A percentile compares a stretch with the other conserved stretches of the same genome.
Conservation (phyloP, 2,329 filamentous ascomycete species). For the Hymenoscyphus scutula region DNA sequence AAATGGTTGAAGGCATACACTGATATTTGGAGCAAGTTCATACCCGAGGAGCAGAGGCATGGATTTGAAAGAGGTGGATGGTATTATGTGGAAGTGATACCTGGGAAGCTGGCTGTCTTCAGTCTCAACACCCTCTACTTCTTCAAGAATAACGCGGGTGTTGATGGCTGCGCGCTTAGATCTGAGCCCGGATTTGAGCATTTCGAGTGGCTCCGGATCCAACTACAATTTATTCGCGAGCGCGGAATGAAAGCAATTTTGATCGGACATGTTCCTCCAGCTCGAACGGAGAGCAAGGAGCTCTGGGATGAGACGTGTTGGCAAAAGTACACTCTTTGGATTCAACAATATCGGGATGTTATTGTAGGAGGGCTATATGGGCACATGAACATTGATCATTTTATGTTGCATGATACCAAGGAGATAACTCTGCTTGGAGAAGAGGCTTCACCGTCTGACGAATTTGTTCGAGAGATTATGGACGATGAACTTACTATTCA, state of each 20-base stretch:
- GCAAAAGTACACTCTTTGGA: constrained; percentile 94
- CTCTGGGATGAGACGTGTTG: constrained; percentile 97
- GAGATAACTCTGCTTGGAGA: constrained; percentile 63
- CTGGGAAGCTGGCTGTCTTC: constrained; percentile 79
- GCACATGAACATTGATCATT: constrained; percentile 99
- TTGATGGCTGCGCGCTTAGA: constrained; percentile 79
- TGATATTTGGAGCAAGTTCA: constrained; percentile 79
- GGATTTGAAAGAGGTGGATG: constrained; percentile 90
- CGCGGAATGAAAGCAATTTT: constrained; percentile 92
- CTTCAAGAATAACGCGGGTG: constrained; percentile 87
- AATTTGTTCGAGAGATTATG: constrained; percentile 39
- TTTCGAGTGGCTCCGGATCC: constrained; percentile 91
- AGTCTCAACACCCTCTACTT: constrained; percentile 97
- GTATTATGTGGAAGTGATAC: constrained; percentile 92
- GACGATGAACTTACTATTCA: constrained; percentile 58
- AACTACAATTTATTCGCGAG: constrained; percentile 77
- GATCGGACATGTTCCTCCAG: constrained; percentile 91
- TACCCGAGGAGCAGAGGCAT: constrained; percentile 89
- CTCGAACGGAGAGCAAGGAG: constrained; percentile 77
- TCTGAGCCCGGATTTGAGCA: constrained; percentile 89
- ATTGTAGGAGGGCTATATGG: constrained; percentile 78
- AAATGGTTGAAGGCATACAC: constrained; percentile 76
- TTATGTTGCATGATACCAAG: constrained; percentile 82
- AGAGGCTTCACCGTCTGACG: constrained; percentile 29
- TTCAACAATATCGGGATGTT: constrained; percentile 87